Percentiles rank a stretch among this genome's conserved stretches.
These are phyloP conservation scores for Peronospora destructor DNA, from an alignment of 352 stramenopile genomes.

Conservation along the genomic window DNA sequence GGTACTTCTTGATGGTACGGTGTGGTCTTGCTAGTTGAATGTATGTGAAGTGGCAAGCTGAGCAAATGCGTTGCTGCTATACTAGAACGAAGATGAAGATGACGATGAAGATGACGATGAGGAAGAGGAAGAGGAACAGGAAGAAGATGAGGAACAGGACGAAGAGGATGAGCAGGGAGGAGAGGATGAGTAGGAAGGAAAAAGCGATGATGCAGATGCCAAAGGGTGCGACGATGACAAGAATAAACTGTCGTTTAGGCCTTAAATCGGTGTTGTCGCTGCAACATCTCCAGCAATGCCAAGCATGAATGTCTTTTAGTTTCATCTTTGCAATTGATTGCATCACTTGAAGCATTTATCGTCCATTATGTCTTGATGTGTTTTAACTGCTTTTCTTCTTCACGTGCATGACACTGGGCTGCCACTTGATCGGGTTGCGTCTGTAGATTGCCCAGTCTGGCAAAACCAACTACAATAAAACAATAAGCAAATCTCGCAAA, in stretches of 20 bases:
- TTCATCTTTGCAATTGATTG: not conserved
- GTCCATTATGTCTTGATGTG: not conserved
- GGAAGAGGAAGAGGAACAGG: conserved; percentile 26
- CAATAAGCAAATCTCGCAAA: conserved; percentile 5
- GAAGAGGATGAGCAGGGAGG: conserved; percentile 10
- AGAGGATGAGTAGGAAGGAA: conserved; percentile 33
- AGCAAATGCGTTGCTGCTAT: conserved; percentile 6
- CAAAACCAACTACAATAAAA: conserved; percentile 46
- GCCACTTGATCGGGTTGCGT: conserved; percentile 76
- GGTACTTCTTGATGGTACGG: conserved; percentile 42
- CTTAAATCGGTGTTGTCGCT: not conserved
- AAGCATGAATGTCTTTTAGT: not conserved
- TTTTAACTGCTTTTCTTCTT: conserved; percentile 39
- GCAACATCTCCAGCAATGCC: not conserved
- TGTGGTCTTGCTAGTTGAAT: conserved; percentile 2
- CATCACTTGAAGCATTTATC: not conserved
- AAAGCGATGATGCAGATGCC: conserved; percentile 18
- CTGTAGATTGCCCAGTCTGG: conserved; percentile 85
- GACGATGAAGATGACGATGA: conserved; percentile 37
- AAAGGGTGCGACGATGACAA: conserved; percentile 18
- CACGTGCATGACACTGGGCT: conserved; percentile 68
- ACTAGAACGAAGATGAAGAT: conserved; percentile 39
- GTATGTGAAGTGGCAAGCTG: not conserved
- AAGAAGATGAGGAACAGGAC: conserved; percentile 16
- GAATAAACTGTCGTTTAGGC: not conserved